A percentile compares a stretch with the other conserved stretches of the same genome.
These are phyloP conservation scores for Globisporangium canariense DNA, from an alignment of 352 stramenopile species.

Conservation along the genomic window DNA sequence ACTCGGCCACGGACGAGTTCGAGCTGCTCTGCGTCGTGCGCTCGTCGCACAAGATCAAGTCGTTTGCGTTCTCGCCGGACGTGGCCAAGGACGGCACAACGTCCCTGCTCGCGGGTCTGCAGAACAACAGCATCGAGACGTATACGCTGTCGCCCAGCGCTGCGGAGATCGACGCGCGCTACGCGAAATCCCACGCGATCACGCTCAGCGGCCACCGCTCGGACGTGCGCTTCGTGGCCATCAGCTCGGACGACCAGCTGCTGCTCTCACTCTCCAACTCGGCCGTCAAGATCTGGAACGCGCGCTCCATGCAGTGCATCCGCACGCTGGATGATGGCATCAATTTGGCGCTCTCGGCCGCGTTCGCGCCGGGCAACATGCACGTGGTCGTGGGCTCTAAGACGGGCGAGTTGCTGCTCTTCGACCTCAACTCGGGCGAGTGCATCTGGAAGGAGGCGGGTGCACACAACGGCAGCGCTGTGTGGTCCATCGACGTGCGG, in stretches of 20 bases:
- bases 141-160: constrained; percentile 67
- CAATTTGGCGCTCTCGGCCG: constrained; percentile 89
- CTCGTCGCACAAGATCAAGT: constrained; percentile 84
- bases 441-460: constrained; percentile 85
- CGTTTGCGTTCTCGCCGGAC: constrained; percentile 83
- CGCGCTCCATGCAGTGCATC: constrained; percentile 87
- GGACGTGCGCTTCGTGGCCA: constrained; percentile 86
- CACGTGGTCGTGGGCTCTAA: constrained; percentile 97
- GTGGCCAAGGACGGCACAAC: constrained; percentile 78
- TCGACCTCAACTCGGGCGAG: constrained; percentile 96
- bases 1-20: constrained; percentile 77
- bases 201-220: constrained; percentile 88
- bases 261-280: constrained; percentile 86
- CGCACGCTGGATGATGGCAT: constrained; percentile 81
- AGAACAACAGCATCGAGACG: constrained; percentile 92
- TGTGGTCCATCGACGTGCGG: constrained; percentile 97
- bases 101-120: constrained; percentile 82
- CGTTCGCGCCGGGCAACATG: constrained; percentile 96
- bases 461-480: constrained; percentile 90
- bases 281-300: constrained; percentile 93
- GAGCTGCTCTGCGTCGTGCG: constrained; percentile 86
- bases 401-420: constrained; percentile 91
- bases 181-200: constrained; percentile 61
- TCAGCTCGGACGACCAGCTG: constrained; percentile 89
- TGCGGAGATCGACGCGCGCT: constrained; percentile 61